Conservation (phyloP, 306 rosid species). For the Ochetophila trinervis region DNA sequence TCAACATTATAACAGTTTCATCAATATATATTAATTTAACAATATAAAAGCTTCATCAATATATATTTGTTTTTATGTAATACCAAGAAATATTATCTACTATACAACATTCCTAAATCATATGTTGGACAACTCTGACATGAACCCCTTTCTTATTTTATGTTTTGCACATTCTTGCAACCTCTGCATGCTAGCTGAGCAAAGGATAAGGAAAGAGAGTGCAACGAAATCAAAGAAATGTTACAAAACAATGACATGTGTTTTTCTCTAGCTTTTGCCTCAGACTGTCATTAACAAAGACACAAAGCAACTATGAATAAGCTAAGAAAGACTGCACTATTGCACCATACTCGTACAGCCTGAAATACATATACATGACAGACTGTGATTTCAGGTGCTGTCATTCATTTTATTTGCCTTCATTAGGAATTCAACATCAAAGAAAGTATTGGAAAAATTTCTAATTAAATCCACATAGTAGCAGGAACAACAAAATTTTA, state of each 20-base stretch:
- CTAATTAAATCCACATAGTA: background rate
- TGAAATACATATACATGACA: conserved; percentile 22
- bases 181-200: no score
- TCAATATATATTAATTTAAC: no score
- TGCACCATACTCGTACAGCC: conserved; percentile 47
- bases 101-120: no score
- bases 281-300: background rate
- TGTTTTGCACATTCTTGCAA: no score
- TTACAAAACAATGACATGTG: background rate
- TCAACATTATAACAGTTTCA: no score
- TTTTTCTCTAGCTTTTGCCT: conserved; percentile 7
- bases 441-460: background rate
- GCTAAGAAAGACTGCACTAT: conserved; percentile 16
- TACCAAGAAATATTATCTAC: no score
- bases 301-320: conserved; percentile 12
- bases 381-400: conserved; percentile 35
- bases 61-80: no score
- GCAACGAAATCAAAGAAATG: background rate
- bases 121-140: no score
- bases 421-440: background rate
- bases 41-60: no score
- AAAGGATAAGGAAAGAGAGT: no score
- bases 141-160: no score
- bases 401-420: background rate
- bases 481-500: background rate